These are phyloP conservation scores for Senna siamea DNA, from an alignment of 306 rosid species.

Conservation along the genomic window DNA sequence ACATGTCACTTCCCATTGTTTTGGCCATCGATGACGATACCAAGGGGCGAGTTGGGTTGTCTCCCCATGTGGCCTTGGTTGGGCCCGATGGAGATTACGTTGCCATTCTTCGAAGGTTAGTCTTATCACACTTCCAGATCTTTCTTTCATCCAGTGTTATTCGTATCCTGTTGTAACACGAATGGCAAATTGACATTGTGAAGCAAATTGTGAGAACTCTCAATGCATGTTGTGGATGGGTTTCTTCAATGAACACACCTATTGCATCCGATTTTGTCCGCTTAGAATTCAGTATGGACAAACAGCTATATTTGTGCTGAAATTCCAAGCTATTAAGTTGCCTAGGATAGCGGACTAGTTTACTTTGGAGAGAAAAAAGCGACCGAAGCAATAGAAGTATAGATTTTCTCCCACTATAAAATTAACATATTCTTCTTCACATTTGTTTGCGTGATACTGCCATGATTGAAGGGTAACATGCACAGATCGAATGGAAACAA, in stretches of 20 bases:
- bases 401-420: neutral
- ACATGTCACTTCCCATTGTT: conserved; percentile 96
- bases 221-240: neutral
- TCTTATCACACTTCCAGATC: neutral
- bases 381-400: neutral
- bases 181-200: neutral
- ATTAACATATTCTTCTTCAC: neutral
- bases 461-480: neutral
- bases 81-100: conserved; percentile 76
- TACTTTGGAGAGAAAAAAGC: neutral
- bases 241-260: conserved; percentile 13
- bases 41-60: conserved; percentile 62
- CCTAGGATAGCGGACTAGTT: neutral
- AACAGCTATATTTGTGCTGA: neutral
- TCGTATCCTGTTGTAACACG: neutral
- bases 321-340: neutral
- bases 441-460: neutral
- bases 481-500: neutral
- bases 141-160: neutral
- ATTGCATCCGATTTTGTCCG: neutral
- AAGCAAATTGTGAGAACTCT: neutral
- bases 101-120: conserved; percentile 80
- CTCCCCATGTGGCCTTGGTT: conserved; percentile 62
- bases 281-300: conserved; percentile 9
- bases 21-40: conserved; percentile 81